phyloP scores from a whole-genome alignment of 75 land plant species.

The Selaginella moellendorffii region DNA sequence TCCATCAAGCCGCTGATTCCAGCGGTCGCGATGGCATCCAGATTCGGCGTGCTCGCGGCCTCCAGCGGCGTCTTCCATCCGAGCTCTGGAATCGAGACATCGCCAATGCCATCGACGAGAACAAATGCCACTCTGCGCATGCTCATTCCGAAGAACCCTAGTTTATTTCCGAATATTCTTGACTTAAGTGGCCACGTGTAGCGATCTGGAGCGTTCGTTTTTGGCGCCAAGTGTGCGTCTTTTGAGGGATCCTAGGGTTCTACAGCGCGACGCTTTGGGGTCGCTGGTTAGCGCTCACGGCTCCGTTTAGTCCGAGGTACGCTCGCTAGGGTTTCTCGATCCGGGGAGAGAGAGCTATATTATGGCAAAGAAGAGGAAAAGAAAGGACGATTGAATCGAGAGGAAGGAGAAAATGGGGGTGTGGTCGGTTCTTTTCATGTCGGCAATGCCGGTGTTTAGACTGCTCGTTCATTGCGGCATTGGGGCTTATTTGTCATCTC shows the following conservation, averaged over 20 bases:
- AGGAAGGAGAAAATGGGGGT: conserved; percentile 69
- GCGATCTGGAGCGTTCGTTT: no score
- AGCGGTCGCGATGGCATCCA: conserved; percentile 90
- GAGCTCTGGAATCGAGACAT: conserved; percentile 64
- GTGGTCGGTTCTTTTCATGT: conserved; percentile 38
- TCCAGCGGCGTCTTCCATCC: conserved; percentile 60
- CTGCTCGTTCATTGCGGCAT: conserved; percentile 40
- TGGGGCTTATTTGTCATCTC: conserved; percentile 47
- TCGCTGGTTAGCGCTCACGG: no score
- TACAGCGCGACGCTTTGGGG: no score
- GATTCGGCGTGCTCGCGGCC: conserved; percentile 57
- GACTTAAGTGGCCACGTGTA: no score
- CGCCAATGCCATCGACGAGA: conserved; percentile 83
- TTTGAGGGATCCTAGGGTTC: no score
- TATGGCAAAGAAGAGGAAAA: no score
- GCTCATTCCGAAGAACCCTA: background rate
- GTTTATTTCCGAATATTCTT: no score
- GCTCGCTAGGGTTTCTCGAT: no score
- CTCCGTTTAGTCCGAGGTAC: no score
- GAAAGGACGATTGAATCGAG: no score
- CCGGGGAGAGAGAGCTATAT: no score
- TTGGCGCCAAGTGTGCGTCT: no score
- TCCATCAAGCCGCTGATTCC: conserved; percentile 97
- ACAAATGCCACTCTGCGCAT: conserved; percentile 69
- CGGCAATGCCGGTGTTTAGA: conserved; percentile 44